Base-by-base conservation (phyloP, 345 rosid genomes). In the Syzygium oleosum region DNA sequence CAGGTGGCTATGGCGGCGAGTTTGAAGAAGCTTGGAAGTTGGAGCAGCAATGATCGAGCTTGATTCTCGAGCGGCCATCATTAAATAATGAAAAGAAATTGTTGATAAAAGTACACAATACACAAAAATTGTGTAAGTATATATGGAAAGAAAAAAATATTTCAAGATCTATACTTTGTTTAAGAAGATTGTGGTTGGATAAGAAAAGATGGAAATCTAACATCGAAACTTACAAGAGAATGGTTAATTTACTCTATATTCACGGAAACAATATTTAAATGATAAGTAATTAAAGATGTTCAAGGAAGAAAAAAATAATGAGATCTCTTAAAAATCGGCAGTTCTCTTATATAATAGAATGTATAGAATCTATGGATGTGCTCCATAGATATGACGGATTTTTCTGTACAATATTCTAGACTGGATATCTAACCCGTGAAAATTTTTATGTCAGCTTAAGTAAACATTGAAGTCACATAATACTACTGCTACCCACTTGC, bases 11-110 rank as follows among this genome's bases (percentile, higher is more conserved):
- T 23, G 61, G 61, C n/a, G 12, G 4, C 13, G 6, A 56, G 61
- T 56, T 56, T 56, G 61, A 23, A 23, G n/a, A 23, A 56, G 61
- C 61, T 56, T 23, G n/a, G 61, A 56, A 25, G 5, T 1, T 56
- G 0, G 2, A 23, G 61, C n/a, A 2, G 5, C 61, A 56, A 56
- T 56, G n/a, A 27, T 12, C 0, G 0, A 56, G 61, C n/a, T 56
- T 2, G 2, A 56, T 12, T 56, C 61, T 23, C 10, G n/a, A 56
- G 61, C 1, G 6, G 61, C n/a, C n/a, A 56, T 56, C 63, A 58
- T 58, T 58, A 58, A 56, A 58, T 25, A 10, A 58, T 58, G 63
- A 23, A 58, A 58, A 25, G 14, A 58, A 58, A 23, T 58, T 58
- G 25, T 23, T 58, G 29, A 58, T 23, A 58, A 58, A 58, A 58